Evolutionary conservation across 106 monocot genomes (phyloP).

Genomic region (Dioscorea alata): DNA sequence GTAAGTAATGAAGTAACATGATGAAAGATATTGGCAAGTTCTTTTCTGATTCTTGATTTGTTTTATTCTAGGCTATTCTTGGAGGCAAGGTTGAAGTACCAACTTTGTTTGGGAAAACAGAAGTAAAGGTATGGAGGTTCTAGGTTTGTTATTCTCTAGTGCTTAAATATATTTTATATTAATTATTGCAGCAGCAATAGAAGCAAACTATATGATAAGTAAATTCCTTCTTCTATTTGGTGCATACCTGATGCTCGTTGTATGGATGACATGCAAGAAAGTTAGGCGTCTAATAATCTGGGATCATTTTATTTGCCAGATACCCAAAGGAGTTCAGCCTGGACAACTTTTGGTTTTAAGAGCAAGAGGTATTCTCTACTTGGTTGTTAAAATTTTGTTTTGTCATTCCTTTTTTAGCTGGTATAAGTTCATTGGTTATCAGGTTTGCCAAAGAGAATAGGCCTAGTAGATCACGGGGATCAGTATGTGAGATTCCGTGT

Average conservation of each 20-base stretch:
- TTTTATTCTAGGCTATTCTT: constrained; percentile 73
- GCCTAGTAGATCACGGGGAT: constrained; percentile 61
- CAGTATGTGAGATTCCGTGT: constrained; percentile 76
- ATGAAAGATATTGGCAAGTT: too few species aligned
- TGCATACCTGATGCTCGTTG: too few species aligned
- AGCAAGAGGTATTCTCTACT: constrained; percentile 55
- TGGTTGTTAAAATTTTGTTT: not conserved
- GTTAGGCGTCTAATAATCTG: too few species aligned
- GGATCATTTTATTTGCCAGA: constrained; percentile 32
- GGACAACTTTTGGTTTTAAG: constrained; percentile 57
- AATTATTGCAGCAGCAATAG: too few species aligned
- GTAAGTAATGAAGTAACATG: too few species aligned
- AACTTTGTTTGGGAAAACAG: constrained; percentile 60
- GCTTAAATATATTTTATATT: too few species aligned
- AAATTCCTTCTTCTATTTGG: too few species aligned
- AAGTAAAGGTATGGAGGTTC: constrained; percentile 56
- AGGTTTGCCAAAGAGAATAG: constrained; percentile 73
- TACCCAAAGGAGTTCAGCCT: constrained; percentile 79
- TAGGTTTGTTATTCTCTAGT: too few species aligned
- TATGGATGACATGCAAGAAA: too few species aligned
- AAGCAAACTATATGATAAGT: too few species aligned
- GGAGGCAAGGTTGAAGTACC: constrained; percentile 87
- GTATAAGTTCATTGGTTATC: constrained; percentile 1
- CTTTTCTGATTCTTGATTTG: not conserved
- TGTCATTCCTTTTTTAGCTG: not conserved